A percentile compares a stretch with the other conserved stretches of the same genome.
These are phyloP conservation scores for Elymus sibiricus DNA, from an alignment of 176 grass and related monocot genomes.

Conservation along the genomic window DNA sequence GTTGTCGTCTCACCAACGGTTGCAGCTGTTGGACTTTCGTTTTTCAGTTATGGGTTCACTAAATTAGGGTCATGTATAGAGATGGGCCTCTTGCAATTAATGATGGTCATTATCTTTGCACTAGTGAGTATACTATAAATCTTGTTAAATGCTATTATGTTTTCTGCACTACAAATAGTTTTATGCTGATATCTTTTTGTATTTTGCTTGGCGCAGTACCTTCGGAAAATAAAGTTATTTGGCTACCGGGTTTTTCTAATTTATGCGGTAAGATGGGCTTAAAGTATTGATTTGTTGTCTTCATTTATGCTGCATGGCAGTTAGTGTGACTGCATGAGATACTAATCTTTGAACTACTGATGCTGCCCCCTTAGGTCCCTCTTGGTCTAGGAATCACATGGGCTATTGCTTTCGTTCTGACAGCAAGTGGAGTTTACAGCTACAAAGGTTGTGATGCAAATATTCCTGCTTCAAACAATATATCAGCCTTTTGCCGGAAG, in stretches of 20 bases:
- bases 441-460: constrained; percentile 87
- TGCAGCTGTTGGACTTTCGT: constrained; percentile 93
- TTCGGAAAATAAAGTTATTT: constrained; percentile 94
- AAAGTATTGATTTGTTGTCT: constrained; percentile 1
- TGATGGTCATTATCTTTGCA: constrained; percentile 82
- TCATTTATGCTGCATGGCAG: constrained; percentile 5
- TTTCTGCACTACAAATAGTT: not conserved
- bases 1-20: constrained; percentile 87
- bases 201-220: constrained; percentile 60
- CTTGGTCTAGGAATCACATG: constrained; percentile 91
- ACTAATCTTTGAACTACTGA: constrained; percentile 23
- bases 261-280: constrained; percentile 61
- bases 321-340: not conserved
- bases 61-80: constrained; percentile 87
- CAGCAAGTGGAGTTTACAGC: constrained; percentile 76
- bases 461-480: constrained; percentile 77
- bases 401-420: constrained; percentile 83
- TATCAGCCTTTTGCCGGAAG: constrained; percentile 85
- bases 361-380: constrained; percentile 64
- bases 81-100: constrained; percentile 83
- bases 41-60: constrained; percentile 95
- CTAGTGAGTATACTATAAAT: constrained; percentile 70
- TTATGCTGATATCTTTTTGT: constrained; percentile 28
- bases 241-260: constrained; percentile 89
- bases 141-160: constrained; percentile 1